A percentile compares a stretch with the other conserved stretches of the same genome.
Conservation (phyloP, 1,284 basidiomycete species). For the Gomphus bonarii region DNA sequence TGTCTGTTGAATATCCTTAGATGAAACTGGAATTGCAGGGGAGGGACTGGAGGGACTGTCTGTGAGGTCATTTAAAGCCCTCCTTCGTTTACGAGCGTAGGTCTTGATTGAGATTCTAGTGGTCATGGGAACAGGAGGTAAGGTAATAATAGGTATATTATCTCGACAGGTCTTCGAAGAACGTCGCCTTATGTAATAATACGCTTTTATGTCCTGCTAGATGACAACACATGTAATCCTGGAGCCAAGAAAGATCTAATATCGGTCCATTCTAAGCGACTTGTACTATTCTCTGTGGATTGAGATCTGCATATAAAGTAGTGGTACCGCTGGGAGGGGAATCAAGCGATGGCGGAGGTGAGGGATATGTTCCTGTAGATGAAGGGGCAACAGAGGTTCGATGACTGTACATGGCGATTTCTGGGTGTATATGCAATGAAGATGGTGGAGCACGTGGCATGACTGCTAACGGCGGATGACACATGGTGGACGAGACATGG, state of each 20-base stretch:
- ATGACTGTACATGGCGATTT: constrained; percentile 26
- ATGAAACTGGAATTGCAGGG: neutral
- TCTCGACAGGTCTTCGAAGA: neutral
- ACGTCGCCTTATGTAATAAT: neutral
- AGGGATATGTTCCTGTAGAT: constrained; percentile 56
- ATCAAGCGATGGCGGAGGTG: constrained; percentile 64
- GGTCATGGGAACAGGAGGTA: neutral
- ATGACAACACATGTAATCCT: neutral
- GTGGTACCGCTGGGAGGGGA: constrained; percentile 38
- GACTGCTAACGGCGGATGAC: constrained; percentile 6
- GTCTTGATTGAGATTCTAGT: neutral
- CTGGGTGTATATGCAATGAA: constrained; percentile 11
- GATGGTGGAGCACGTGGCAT: constrained; percentile 10
- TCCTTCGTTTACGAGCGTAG: constrained; percentile 7
- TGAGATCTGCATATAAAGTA: neutral
- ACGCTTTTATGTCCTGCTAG: neutral
- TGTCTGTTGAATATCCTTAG: neutral
- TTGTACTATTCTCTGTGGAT: constrained; percentile 6
- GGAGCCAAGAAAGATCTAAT: neutral
- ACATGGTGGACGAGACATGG: constrained; percentile 12
- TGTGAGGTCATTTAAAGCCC: neutral
- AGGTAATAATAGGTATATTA: neutral
- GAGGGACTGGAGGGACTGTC: neutral
- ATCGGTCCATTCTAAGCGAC: constrained; percentile 2
- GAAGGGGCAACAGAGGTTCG: constrained; percentile 19